A percentile compares a stretch with the other conserved stretches of the same genome.
phyloP scores from a whole-genome alignment of 495 filamentous ascomycete genomes.

The Aspergillus heteromorphus region DNA sequence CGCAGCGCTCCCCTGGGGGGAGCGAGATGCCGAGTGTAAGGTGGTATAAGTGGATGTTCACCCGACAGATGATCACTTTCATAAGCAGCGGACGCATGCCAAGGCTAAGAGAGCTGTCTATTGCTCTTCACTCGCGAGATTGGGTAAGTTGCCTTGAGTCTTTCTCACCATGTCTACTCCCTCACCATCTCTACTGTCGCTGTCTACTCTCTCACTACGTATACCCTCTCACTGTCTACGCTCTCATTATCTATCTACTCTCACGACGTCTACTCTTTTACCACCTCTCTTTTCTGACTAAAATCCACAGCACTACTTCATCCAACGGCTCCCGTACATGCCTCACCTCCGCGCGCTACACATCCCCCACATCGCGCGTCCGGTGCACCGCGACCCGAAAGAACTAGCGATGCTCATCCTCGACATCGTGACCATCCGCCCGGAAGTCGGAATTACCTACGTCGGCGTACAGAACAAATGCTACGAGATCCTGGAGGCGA shows the following conservation, averaged over 20 bases:
- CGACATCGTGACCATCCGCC: slow-evolving; percentile 80
- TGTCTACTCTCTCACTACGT: background rate
- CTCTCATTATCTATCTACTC: slow-evolving; percentile 1
- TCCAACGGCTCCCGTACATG: slow-evolving; percentile 73
- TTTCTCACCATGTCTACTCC: background rate
- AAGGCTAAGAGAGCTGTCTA: slow-evolving; percentile 67
- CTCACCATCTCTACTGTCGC: background rate
- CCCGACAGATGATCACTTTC: slow-evolving; percentile 66
- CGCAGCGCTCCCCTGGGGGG: slow-evolving; percentile 41
- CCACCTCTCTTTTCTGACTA: slow-evolving; percentile 10
- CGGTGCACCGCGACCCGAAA: slow-evolving; percentile 51
- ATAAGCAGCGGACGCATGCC: slow-evolving; percentile 81
- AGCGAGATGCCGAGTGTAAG: slow-evolving; percentile 30
- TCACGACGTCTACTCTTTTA: background rate
- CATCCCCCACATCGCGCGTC: slow-evolving; percentile 66
- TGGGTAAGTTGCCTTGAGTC: slow-evolving; percentile 65
- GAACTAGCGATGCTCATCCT: slow-evolving; percentile 82
- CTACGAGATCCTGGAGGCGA: slow-evolving; percentile 79
- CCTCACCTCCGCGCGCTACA: slow-evolving; percentile 73
- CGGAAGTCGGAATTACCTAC: slow-evolving; percentile 79
- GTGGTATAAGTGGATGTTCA: slow-evolving; percentile 75
- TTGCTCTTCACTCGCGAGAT: slow-evolving; percentile 73
- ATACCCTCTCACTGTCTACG: background rate
- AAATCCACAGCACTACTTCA: slow-evolving; percentile 68
- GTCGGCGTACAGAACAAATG: slow-evolving; percentile 78